Conservation (phyloP, 352 stramenopile species). For the Globisporangium paroecandrum region DNA sequence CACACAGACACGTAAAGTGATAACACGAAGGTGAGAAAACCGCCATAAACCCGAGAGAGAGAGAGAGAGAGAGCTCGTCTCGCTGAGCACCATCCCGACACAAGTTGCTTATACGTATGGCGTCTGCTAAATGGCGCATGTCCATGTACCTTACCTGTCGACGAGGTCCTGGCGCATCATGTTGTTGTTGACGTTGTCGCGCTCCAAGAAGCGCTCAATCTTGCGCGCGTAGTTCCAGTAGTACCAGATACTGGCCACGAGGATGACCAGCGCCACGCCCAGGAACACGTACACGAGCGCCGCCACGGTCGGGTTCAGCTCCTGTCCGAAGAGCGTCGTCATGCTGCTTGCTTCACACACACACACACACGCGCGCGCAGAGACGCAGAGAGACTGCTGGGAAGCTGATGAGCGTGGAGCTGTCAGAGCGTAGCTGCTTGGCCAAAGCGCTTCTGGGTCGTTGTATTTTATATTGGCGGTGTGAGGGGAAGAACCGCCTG, state of each 20-base stretch:
- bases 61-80: neutral
- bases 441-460: neutral
- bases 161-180: conserved; percentile 87
- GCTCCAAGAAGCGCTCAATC: conserved; percentile 80
- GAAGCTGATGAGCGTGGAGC: neutral
- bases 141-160: conserved; percentile 36
- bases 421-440: neutral
- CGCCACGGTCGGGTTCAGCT: conserved; percentile 63
- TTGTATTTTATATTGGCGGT: neutral
- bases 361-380: too few species aligned
- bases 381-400: neutral
- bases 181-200: conserved; percentile 87
- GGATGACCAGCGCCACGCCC: conserved; percentile 58
- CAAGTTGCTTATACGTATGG: neutral
- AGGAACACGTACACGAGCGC: conserved; percentile 79
- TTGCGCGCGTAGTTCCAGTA: conserved; percentile 87
- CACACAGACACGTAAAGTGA: neutral
- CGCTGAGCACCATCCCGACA: neutral
- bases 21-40: neutral
- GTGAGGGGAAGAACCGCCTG: neutral
- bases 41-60: too few species aligned
- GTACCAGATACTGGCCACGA: conserved; percentile 78
- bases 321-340: conserved; percentile 79
- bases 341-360: conserved; percentile 24
- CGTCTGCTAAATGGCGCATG: neutral